Conservation (phyloP, 495 filamentous ascomycete genomes). For the Parachaetomium inaequale region DNA sequence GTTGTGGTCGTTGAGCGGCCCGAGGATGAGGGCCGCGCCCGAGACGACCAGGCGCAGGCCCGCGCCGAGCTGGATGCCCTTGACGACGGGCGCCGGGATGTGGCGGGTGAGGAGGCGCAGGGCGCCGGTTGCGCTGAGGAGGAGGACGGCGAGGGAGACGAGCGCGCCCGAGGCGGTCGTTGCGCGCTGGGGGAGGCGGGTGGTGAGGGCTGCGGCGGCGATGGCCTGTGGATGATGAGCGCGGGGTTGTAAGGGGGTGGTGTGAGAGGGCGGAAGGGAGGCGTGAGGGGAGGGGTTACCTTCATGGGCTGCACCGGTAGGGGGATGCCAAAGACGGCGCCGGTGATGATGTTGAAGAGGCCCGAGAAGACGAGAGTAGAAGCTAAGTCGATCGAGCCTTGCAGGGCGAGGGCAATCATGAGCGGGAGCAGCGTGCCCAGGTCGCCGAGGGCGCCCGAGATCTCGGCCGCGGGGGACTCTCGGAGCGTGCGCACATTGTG, state of each 20-base stretch:
- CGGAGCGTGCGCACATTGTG: slow-evolving; percentile 48
- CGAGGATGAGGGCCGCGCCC: slow-evolving; percentile 47
- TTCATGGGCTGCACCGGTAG: slow-evolving; percentile 86
- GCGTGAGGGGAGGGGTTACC: slow-evolving; percentile 26
- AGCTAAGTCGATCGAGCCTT: slow-evolving; percentile 71
- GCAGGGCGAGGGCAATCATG: slow-evolving; percentile 74
- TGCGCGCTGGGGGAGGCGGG: slow-evolving; percentile 54
- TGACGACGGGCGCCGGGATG: slow-evolving; percentile 81
- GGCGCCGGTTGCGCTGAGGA: slow-evolving; percentile 73
- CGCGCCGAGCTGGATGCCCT: slow-evolving; percentile 91
- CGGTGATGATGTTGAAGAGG: slow-evolving; percentile 78
- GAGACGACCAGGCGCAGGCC: slow-evolving; percentile 75
- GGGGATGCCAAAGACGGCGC: slow-evolving; percentile 77
- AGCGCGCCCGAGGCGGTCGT: slow-evolving; percentile 78
- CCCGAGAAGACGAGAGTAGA: slow-evolving; percentile 86
- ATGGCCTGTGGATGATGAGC: slow-evolving; percentile 57
- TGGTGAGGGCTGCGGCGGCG: slow-evolving; percentile 73
- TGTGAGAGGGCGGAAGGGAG: background rate
- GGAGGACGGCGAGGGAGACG: slow-evolving; percentile 63
- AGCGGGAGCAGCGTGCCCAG: slow-evolving; percentile 87
- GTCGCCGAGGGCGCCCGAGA: slow-evolving; percentile 87
- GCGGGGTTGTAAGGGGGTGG: slow-evolving; percentile 25
- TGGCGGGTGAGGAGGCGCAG: slow-evolving; percentile 63
- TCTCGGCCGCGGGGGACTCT: slow-evolving; percentile 64
- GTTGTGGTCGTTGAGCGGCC: too few species aligned